These are phyloP conservation scores for Neohortaea acidophila DNA, from an alignment of 495 filamentous ascomycete species.

Conservation along the genomic window DNA sequence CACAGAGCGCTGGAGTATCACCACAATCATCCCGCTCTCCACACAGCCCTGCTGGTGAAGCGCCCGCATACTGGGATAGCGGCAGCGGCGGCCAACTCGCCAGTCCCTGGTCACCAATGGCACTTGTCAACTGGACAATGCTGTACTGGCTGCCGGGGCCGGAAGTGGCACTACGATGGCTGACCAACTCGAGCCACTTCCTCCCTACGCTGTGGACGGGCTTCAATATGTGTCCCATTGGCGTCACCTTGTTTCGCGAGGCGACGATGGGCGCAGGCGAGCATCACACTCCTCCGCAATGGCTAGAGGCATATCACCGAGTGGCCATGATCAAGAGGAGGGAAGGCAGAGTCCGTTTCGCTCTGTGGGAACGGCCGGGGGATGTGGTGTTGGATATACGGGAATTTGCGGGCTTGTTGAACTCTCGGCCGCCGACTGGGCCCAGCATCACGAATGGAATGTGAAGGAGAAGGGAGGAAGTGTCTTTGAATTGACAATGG, in stretches of 20 bases:
- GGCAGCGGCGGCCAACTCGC: neutral
- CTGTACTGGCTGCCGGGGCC: conserved; percentile 29
- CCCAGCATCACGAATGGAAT: neutral
- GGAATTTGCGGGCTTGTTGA: conserved; percentile 19
- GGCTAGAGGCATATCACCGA: conserved; percentile 19
- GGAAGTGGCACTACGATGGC: conserved; percentile 25
- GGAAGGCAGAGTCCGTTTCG: conserved; percentile 19
- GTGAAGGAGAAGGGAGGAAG: neutral
- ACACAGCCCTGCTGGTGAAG: too few species aligned
- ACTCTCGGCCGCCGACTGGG: neutral
- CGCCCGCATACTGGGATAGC: too few species aligned
- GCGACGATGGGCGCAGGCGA: conserved; percentile 4
- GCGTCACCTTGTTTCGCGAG: conserved; percentile 22
- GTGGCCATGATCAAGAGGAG: conserved; percentile 24
- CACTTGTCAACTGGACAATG: conserved; percentile 29
- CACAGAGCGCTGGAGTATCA: neutral
- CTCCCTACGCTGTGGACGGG: conserved; percentile 12
- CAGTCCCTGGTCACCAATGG: conserved; percentile 23
- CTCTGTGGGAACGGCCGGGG: conserved; percentile 26
- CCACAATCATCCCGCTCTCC: neutral
- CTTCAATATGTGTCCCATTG: conserved; percentile 21
- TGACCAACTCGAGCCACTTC: conserved; percentile 12
- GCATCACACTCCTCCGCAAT: conserved; percentile 16
- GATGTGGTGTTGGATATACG: conserved; percentile 24
- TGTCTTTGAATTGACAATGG: too few species aligned